Conservation (phyloP, 2,329 filamentous ascomycete species). For the Colletotrichum eleusines region DNA sequence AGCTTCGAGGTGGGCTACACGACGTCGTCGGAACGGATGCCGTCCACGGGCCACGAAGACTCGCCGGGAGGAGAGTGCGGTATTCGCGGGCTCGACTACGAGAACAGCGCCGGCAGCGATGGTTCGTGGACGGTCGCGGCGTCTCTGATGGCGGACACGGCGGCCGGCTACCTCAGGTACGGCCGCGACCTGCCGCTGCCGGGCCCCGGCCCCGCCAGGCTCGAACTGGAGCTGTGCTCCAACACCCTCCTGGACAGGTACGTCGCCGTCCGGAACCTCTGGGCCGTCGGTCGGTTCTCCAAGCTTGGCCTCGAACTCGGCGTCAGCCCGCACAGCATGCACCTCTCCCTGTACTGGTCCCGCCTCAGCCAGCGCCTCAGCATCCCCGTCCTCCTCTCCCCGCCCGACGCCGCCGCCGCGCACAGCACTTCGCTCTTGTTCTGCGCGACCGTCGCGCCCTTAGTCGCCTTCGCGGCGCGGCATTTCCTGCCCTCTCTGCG, state of each 20-base stretch:
- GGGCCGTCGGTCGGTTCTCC: constrained; percentile 55
- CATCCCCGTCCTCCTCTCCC: constrained; percentile 57
- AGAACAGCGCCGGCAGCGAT: constrained; percentile 45
- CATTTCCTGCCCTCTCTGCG: constrained; percentile 50
- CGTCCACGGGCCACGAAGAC: constrained; percentile 48
- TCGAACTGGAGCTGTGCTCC: constrained; percentile 59
- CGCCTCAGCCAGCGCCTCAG: constrained; percentile 58
- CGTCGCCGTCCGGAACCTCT: constrained; percentile 59
- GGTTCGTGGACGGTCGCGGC: constrained; percentile 58
- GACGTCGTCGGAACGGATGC: constrained; percentile 49
- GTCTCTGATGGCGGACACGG: constrained; percentile 47
- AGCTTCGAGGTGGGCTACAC: constrained; percentile 58
- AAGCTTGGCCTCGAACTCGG: constrained; percentile 60
- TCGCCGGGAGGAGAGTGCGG: constrained; percentile 51
- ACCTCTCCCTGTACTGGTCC: constrained; percentile 62
- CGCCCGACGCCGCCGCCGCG: constrained; percentile 44
- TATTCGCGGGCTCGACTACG: constrained; percentile 54
- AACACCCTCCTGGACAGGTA: constrained; percentile 52
- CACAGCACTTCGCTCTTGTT: constrained; percentile 51
- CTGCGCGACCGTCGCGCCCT: constrained; percentile 55
- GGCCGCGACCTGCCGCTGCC: constrained; percentile 50
- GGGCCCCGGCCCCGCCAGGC: constrained; percentile 46
- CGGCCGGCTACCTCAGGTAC: constrained; percentile 54
- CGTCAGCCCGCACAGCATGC: constrained; percentile 55
- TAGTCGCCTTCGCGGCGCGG: constrained; percentile 54